A percentile compares a stretch with the other conserved stretches of the same genome.
Evolutionary conservation across 2,329 filamentous ascomycete genomes (phyloP).

Genomic region (Corynespora cassiicola): DNA sequence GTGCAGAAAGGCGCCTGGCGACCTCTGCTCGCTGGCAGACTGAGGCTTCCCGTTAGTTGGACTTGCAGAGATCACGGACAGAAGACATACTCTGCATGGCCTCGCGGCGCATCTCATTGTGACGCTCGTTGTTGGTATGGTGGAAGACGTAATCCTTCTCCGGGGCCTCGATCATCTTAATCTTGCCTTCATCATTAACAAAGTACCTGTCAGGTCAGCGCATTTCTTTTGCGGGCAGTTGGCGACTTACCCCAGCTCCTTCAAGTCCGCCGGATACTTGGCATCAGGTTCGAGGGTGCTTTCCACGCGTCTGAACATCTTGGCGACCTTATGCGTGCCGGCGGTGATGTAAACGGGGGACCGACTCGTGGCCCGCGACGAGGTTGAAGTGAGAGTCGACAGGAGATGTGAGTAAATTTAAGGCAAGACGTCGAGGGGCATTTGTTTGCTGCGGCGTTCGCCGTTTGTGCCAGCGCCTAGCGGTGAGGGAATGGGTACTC

Average conservation of each 20-base stretch:
- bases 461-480: constrained; percentile 16
- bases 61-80: constrained; percentile 6
- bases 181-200: constrained; percentile 75
- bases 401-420: too few relatives aligned
- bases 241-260: constrained; percentile 71
- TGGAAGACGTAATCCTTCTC: constrained; percentile 77
- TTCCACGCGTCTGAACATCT: constrained; percentile 79
- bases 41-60: constrained; percentile 46
- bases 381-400: not conserved
- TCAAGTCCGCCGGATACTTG: constrained; percentile 69
- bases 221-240: not conserved
- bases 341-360: too few relatives aligned
- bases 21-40: constrained; percentile 70
- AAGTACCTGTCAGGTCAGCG: constrained; percentile 67
- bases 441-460: constrained; percentile 3
- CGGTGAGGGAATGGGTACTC: constrained; percentile 14
- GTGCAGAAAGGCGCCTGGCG: constrained; percentile 63
- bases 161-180: constrained; percentile 72
- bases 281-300: constrained; percentile 71
- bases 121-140: constrained; percentile 73
- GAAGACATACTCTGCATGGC: constrained; percentile 70
- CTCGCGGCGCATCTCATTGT: constrained; percentile 75
- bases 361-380: not conserved
- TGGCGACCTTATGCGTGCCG: too few relatives aligned
- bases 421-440: constrained; percentile 10